A percentile compares a stretch with the other conserved stretches of the same genome.
Conservation (phyloP, 2,329 filamentous ascomycete genomes). For the Talaromyces atroroseus region DNA sequence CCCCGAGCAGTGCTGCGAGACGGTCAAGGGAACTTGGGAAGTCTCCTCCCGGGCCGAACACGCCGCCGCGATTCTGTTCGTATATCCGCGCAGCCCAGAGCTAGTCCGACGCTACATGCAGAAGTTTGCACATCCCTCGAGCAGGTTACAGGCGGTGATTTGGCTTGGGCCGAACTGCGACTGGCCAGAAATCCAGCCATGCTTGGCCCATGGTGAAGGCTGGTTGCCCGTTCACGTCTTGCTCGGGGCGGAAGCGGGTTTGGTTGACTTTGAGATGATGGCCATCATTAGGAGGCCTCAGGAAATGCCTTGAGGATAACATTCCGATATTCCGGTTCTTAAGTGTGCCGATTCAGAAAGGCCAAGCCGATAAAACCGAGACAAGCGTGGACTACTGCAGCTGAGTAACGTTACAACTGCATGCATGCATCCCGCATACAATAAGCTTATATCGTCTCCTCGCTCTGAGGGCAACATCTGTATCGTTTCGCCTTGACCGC, state of each 20-base stretch:
- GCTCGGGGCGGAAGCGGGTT: not conserved
- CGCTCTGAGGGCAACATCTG: too few relatives aligned
- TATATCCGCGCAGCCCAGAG: not conserved
- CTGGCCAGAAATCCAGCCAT: conserved; percentile 17
- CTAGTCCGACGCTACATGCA: not conserved
- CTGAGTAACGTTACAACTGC: too few relatives aligned
- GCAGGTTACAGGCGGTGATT: not conserved
- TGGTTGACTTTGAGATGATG: conserved; percentile 5
- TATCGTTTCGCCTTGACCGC: too few relatives aligned
- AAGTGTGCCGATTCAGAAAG: not conserved
- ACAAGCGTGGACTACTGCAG: too few relatives aligned
- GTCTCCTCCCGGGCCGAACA: not conserved
- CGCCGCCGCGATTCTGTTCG: not conserved
- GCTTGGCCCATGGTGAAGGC: conserved; percentile 16
- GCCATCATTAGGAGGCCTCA: not conserved
- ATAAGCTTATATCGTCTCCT: too few relatives aligned
- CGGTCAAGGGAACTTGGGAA: conserved; percentile 1
- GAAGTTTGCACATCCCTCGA: not conserved
- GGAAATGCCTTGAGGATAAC: not conserved
- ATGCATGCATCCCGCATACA: too few relatives aligned
- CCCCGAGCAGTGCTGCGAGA: not conserved
- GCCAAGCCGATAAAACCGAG: too few relatives aligned
- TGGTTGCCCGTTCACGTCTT: conserved; percentile 1
- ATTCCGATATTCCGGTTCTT: not conserved
- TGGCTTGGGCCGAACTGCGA: conserved; percentile 15